These are phyloP conservation scores for Barbatosphaeria neglecta DNA, from an alignment of 495 filamentous ascomycete species.

Conservation along the genomic window DNA sequence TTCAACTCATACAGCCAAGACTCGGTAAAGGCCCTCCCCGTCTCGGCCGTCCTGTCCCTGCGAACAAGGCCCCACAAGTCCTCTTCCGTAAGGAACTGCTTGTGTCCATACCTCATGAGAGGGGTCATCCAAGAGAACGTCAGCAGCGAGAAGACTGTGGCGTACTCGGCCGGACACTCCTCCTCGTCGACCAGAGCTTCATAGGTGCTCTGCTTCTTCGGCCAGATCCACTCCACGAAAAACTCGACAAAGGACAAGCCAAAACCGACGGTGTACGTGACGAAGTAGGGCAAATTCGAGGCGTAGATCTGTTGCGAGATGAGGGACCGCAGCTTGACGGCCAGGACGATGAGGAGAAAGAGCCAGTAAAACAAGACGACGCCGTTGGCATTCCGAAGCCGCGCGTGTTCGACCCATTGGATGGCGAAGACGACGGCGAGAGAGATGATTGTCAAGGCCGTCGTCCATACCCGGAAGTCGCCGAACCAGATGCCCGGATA, in stretches of 20 bases:
- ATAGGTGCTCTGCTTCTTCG: constrained; percentile 78
- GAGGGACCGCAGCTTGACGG: constrained; percentile 80
- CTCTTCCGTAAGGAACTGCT: constrained; percentile 83
- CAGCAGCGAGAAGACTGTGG: constrained; percentile 84
- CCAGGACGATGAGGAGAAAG: constrained; percentile 68
- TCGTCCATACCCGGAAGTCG: constrained; percentile 88
- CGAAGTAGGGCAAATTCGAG: constrained; percentile 60
- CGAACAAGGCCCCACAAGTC: constrained; percentile 90
- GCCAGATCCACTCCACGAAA: constrained; percentile 75
- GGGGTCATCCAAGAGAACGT: constrained; percentile 99
- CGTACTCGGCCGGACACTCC: constrained; percentile 91
- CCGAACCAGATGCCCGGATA: constrained; percentile 57
- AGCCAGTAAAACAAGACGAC: constrained; percentile 96
- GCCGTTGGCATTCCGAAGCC: constrained; percentile 80
- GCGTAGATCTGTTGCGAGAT: constrained; percentile 62
- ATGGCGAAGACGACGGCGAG: constrained; percentile 70
- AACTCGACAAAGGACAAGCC: constrained; percentile 67
- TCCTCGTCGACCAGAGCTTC: constrained; percentile 70
- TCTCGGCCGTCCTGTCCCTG: constrained; percentile 62
- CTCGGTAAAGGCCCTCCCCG: constrained; percentile 53
- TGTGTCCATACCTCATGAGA: constrained; percentile 92
- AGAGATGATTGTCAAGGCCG: constrained; percentile 64
- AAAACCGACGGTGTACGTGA: constrained; percentile 62
- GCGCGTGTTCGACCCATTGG: constrained; percentile 85
- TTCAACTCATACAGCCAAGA: constrained; percentile 72